phyloP scores from a whole-genome alignment of 2,329 filamentous ascomycete species.

The Fusarium austroafricanum region DNA sequence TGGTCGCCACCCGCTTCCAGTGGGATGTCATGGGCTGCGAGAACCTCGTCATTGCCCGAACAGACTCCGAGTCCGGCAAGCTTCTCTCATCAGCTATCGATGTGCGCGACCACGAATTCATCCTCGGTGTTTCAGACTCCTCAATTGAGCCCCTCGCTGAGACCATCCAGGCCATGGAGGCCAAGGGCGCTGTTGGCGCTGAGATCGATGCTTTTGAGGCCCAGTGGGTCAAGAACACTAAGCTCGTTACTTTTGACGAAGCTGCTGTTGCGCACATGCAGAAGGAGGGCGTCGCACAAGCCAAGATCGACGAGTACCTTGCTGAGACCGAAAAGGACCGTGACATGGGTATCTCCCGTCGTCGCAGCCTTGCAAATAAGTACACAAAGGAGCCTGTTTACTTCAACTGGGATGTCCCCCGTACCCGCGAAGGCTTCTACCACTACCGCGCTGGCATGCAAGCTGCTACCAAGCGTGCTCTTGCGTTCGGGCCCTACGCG shows the following conservation, averaged over 20 bases:
- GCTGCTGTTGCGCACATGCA: conserved; percentile 82
- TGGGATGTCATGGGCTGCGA: conserved; percentile 99
- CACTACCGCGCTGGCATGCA: conserved; percentile 87
- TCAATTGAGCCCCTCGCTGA: conserved; percentile 86
- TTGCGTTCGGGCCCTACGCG: conserved; percentile 90
- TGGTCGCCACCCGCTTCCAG: conserved; percentile 92
- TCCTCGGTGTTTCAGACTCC: conserved; percentile 83
- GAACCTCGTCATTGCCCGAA: conserved; percentile 93
- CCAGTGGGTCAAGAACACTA: conserved; percentile 86
- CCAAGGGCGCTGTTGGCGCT: conserved; percentile 76
- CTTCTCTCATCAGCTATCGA: conserved; percentile 92
- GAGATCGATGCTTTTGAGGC: conserved; percentile 91
- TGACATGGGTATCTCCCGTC: conserved; percentile 81
- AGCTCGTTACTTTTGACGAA: conserved; percentile 91
- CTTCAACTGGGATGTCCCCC: conserved; percentile 92
- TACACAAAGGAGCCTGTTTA: conserved; percentile 75
- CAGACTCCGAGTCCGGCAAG: conserved; percentile 93
- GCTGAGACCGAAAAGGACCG: conserved; percentile 70
- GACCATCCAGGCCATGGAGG: conserved; percentile 90
- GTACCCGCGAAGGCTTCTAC: conserved; percentile 94
- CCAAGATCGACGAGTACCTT: conserved; percentile 76
- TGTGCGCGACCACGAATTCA: conserved; percentile 95
- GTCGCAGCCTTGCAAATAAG: conserved; percentile 76
- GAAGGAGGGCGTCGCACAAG: conserved; percentile 70
- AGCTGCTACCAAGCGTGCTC: conserved; percentile 91